phyloP scores from a whole-genome alignment of 2,329 filamentous ascomycete genomes.

The Metarhizium guizhouense region DNA sequence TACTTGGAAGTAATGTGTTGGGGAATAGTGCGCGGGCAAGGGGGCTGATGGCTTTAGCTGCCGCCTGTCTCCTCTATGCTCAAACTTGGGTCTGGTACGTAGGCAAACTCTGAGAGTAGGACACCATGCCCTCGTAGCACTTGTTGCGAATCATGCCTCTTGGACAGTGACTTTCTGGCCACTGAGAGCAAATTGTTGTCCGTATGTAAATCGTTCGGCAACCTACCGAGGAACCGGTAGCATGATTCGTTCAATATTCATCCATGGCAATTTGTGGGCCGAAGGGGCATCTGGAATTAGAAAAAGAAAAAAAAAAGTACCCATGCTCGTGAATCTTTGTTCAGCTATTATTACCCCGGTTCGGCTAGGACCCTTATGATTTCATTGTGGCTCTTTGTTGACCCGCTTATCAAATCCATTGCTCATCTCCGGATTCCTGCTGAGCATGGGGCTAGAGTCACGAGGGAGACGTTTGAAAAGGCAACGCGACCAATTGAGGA shows the following conservation, averaged over 20 bases:
- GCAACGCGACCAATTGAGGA: not conserved
- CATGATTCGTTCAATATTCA: not conserved
- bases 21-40: too few species aligned
- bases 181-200: not conserved
- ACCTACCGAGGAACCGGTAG: not conserved
- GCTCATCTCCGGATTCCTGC: constrained; percentile 6
- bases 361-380: constrained; percentile 7
- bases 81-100: too few species aligned
- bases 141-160: too few species aligned
- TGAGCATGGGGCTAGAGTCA: not conserved
- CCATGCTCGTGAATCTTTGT: not conserved
- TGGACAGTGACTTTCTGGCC: not conserved
- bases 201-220: not conserved
- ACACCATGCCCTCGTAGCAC: too few species aligned
- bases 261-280: not conserved
- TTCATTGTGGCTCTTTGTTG: constrained; percentile 3
- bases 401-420: constrained; percentile 3
- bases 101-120: not conserved
- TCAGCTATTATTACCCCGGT: not conserved
- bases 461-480: not conserved
- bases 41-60: too few species aligned
- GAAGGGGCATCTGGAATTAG: not conserved
- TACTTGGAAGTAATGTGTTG: too few species aligned
- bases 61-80: too few species aligned
- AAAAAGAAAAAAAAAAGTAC: not conserved